Base-by-base conservation (phyloP, 2,329 filamentous ascomycete genomes). In the Claviceps pusilla region DNA sequence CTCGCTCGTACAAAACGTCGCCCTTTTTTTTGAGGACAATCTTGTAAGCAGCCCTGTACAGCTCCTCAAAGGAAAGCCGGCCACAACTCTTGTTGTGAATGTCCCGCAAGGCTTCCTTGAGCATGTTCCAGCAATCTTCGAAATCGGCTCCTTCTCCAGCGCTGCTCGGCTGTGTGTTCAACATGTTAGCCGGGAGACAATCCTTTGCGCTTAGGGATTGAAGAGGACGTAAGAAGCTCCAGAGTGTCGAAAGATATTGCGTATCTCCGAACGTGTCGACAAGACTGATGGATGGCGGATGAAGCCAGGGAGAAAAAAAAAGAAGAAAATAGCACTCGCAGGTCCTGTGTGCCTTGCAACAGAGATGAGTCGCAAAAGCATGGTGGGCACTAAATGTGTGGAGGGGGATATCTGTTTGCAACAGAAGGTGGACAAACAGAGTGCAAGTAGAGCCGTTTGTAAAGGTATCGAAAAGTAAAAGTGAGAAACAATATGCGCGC, bases 21-120 rank as follows among this genome's bases (percentile, higher is more conserved):
- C 90, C 90, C 61, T 89, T 85, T 71, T 91, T 94, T 69, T 86
- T 87, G 41, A 96, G 73, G 1, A 97, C 91, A 24, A 97, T 87
- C 67, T 93, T 91, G 71, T 98, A 98, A 5, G 89, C 87, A 54
- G 87, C 87, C 55, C 93, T 86, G 71, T 98, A 98, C 0, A 98
- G 79, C 64, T 95, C 86, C 68, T 98, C 93, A 72, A 96, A 98
- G 1, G 90, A 95, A 2, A 98, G 79, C 16, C 79, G 77, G 10
- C 89, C 94, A 57, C 89, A 89, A 66, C 95, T 93, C 67, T 94
- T 90, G 55, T 83, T 86, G 71, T 97, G 90, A 51, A 98, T 97
- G 65, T 95, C 87, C 55, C 75, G 76, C 52, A 98, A 79, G 4
- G 91, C 89, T 50, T 82, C 78, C 48, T 83, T 76, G 7, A 98